Evolutionary conservation across 1,139 yeast species (phyloP), one percentile per base, ranked within the genome.

Genomic region (Magnusiomyces paraingens): DNA sequence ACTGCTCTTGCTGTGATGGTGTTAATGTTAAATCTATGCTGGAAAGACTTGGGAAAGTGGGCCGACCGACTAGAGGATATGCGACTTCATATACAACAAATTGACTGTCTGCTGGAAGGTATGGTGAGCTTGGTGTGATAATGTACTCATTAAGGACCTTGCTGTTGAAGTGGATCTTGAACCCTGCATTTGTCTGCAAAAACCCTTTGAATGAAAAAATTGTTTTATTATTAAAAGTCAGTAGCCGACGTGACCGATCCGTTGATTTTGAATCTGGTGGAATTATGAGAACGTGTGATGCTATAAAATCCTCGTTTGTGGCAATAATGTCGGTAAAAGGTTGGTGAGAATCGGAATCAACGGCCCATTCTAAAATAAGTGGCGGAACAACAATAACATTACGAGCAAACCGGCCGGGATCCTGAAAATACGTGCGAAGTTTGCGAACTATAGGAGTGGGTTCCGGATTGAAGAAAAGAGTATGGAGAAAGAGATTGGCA

Each of bases 171-270:
- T 80, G 74, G 51, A 68, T 66, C 58, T 74, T 78, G 67, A 82
- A 86, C 0, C 90, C 72, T 32, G 64, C 59, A 45, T 62, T 61
- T 3, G 71, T 65, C 59, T 76, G 75, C 0, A 86, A 66, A 56
- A 68, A 63, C 35, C 83, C 83, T 58, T 82, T 82, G 62, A 80
- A 81, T 32, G 86, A 71, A 3, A 79, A 66, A 1, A 86, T 68
- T 54, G 82, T 83, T 62, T 79, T 80, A 32, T 81, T 82, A 63
- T 79, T 85, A 50, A 83, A 62, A 0, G 94, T 84, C 52, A 73
- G 72, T 63, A 78, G 83, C 35, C 79, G 69, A 57, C 77, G 73
- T 1, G 81, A 70, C 39, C 77, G 66, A 43, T 73, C 63, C 55
- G 73, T 70, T 11, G 74, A 67, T 20, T 77, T 65, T 1, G 76